A percentile compares a stretch with the other conserved stretches of the same genome.
Conservation (phyloP, 1,139 yeast genomes). For the Kazachstania sp. region DNA sequence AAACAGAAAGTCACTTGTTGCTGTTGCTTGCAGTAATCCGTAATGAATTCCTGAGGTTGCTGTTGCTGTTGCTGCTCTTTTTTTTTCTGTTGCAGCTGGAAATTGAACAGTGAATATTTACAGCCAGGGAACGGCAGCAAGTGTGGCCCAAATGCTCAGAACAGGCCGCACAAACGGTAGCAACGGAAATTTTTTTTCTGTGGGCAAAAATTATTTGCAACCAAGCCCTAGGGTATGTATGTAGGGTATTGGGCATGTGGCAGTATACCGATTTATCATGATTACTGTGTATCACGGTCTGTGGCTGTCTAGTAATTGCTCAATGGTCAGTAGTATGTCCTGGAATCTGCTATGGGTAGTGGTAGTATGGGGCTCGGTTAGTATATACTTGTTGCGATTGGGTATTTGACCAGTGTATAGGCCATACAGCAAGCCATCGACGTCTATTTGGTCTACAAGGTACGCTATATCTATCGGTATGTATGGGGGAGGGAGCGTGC, state of each 20-base stretch:
- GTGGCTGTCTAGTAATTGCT: not conserved
- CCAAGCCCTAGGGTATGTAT: too few relatives aligned
- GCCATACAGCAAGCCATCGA: slow-evolving; percentile 21
- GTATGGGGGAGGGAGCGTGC: slow-evolving; percentile 13
- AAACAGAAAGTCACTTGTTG: too few relatives aligned
- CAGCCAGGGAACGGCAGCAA: not conserved
- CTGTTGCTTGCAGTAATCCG: too few relatives aligned
- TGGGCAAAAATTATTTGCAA: too few relatives aligned
- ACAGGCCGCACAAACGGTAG: too few relatives aligned
- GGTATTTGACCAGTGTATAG: slow-evolving; percentile 7
- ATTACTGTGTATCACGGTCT: too few relatives aligned
- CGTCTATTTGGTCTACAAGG: slow-evolving; percentile 17
- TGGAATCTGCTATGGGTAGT: not conserved
- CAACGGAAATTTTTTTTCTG: too few relatives aligned
- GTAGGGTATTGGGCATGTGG: too few relatives aligned
- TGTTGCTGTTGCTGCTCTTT: not conserved
- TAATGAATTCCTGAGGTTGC: too few relatives aligned
- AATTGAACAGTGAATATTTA: not conserved
- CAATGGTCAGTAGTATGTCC: not conserved
- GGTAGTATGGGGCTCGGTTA: not conserved
- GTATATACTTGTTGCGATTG: not conserved
- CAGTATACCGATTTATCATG: too few relatives aligned
- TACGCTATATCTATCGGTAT: slow-evolving; percentile 11
- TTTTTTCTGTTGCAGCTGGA: not conserved
- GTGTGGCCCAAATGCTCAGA: too few relatives aligned